Base-by-base conservation (phyloP, 2,329 filamentous ascomycete genomes). In the Aspergillus viridinutans region DNA sequence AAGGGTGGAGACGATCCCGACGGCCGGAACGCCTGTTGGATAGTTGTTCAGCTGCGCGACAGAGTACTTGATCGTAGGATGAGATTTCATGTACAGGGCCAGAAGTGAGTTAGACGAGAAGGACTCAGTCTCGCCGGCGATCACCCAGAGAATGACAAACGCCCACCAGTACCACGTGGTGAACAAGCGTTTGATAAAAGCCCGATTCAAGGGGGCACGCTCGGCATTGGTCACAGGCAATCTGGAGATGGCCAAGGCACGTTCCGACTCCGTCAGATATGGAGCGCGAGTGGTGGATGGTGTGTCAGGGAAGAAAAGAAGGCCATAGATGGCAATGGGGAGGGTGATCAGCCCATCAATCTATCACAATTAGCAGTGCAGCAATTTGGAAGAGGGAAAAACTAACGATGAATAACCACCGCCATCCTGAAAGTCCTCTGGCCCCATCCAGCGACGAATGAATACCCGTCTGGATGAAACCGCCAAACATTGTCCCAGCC, bases 61-160 rank as follows among this genome's bases (percentile, higher is more conserved):
- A 3, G 75, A 73, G 60, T 82, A 83, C 20, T 71, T 71, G 1
- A 71, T 74, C 0, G 71, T 76, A 0, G 76, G 75, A 53, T 80
- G 75, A 0, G 73, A 66, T 57, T 80, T 78, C 76, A 83, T 76
- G 60, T 81, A 83, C 1, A 84, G 62, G 0, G 77, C 73, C 0
- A 83, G 64, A 1, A 90, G 76, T 0, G 83, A 76, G 69, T 90
- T 90, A 21, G 82, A 80, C 53, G 82, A 84, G 69, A 90, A 90
- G 0, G 85, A 88, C 68, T 91, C 88, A 0, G 85, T 86, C 67
- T 90, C 86, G 29, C 87, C 86, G 0, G 86, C 87, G 43, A 90
- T 84, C 61, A 88, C 81, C 72, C 71, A 74, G 6, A 74, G 63
- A 40, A 73, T 64, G 28, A 72, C 69, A 48, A 74, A 74, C 4